Evolutionary conservation across 2,329 filamentous ascomycete genomes (phyloP), one percentile per base, ranked within the genome.

Genomic region (Curvularia sp.): DNA sequence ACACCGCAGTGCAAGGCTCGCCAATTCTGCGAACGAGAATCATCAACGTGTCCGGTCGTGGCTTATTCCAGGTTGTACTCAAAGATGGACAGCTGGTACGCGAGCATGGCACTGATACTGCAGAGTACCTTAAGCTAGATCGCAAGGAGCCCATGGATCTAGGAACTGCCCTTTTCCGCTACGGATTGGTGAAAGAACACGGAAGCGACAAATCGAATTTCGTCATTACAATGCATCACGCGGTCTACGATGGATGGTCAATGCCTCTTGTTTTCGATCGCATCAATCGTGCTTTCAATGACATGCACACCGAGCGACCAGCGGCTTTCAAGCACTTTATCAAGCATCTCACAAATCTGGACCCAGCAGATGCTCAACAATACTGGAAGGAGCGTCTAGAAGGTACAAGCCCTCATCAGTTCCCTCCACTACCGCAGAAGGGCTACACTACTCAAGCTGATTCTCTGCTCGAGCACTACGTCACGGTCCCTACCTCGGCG

Each of bases 191-290:
- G 5, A 69, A 62, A 15, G 57, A 71, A 26, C 39, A 52, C 5
- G 63, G 49, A 22, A 65, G 46, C 24, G 67, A 66, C 20, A 70
- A 69, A 24, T 64, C 64, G 2, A 78, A 81, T 61, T 80, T 85
- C 18, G 75, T 83, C 3, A 82, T 81, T 74, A 81, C 80, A 0
- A 78, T 83, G 50, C 83, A 85, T 57, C 83, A 85, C 53, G 81
- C 81, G 5, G 71, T 85, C 1, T 85, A 84, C 59, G 83, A 85
- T 68, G 83, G 82, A 9, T 78, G 76, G 76, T 78, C 75, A 1
- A 74, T 75, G 68, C 75, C 75, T 26, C 65, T 77, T 3, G 67
- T 77, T 2, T 65, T 77, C 20, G 74, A 77, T 5, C 66, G 68
- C 28, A 63, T 78, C 47, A 76, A 75, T 35, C 63, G 64, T 30